Conservation (phyloP, 208 protist species). For the Phytomonas serpens region DNA sequence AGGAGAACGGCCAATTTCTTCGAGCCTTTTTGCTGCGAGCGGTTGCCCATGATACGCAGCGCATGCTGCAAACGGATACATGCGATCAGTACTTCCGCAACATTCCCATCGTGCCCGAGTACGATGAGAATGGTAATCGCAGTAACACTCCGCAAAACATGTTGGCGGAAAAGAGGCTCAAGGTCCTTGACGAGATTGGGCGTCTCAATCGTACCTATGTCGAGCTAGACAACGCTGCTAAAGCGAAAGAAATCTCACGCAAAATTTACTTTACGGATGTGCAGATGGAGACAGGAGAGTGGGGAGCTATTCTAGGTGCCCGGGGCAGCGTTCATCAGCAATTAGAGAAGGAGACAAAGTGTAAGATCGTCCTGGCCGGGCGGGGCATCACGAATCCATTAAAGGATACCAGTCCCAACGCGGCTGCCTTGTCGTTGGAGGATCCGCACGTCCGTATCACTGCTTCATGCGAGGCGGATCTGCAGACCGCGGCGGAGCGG, state of each 20-base stretch:
- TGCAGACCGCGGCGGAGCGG: constrained; percentile 76
- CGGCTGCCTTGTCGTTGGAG: constrained; percentile 61
- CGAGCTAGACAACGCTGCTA: constrained; percentile 30
- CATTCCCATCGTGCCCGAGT: constrained; percentile 66
- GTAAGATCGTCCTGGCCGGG: constrained; percentile 86
- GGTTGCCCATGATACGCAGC: constrained; percentile 64
- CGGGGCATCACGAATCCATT: constrained; percentile 88
- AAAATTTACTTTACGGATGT: constrained; percentile 83
- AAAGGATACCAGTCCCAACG: constrained; percentile 77
- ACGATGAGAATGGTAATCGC: constrained; percentile 66
- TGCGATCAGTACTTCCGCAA: constrained; percentile 74
- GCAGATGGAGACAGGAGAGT: constrained; percentile 81
- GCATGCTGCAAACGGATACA: constrained; percentile 46
- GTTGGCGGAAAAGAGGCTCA: constrained; percentile 52
- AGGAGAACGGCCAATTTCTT: constrained; percentile 79
- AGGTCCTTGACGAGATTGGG: constrained; percentile 66
- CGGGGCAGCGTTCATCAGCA: constrained; percentile 85
- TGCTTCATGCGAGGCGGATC: constrained; percentile 73
- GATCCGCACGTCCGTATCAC: constrained; percentile 89
- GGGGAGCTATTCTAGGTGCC: constrained; percentile 84
- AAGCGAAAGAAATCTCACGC: constrained; percentile 72
- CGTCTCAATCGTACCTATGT: constrained; percentile 48
- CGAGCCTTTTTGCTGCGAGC: constrained; percentile 73
- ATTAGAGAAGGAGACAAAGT: constrained; percentile 78
- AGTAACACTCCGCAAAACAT: constrained; percentile 74